Evolutionary conservation across 441 rosid genomes (phyloP), one percentile per base, ranked within the genome.

Genomic region (Euphorbia corollata): DNA sequence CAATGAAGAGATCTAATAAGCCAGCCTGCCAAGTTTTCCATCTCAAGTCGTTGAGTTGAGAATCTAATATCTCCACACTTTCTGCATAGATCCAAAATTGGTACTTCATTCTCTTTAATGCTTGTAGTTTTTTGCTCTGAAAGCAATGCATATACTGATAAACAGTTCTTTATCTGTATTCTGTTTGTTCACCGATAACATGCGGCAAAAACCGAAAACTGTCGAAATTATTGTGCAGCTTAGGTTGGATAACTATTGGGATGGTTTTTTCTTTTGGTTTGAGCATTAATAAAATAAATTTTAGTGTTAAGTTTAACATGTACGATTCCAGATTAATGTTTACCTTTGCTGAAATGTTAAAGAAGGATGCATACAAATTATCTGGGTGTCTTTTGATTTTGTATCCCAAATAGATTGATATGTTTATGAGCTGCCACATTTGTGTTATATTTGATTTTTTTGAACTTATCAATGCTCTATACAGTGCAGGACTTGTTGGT

Each of bases 401-500:
- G 32, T 27, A 27, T 27, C 32, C 32, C 32, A 27, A 27, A 27
- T 67, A 15, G 8, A 8, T 43, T 10, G 9, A 18, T 39, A 18
- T 47, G 6, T 59, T 16, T 12, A 16, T 6, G 63, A 45, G 6
- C 58, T 34, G 10, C 16, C 36, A 1, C 12, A 5, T 43, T 39
- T 12, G 24, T 67, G 22, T 27, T 27, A 27, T 27, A 27, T 27
- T 1, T 27, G 32, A 27, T 27, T 55, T 58, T 73, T 5, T 67
- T 43, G 69, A 72, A 58, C 78, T 84, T 69, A 85, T 54, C 73
- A 53, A 50, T 74, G 61, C 58, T 67, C 67, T 72, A n/a, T 72
- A 76, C 80, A 75, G 92, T 84, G 91, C 95, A 92, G 96, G 98
- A 43, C 89, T 93, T 75, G 83, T 93, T 8, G 98, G 98, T 10